Percentiles rank a stretch among this genome's conserved stretches.
Conservation (phyloP, 106 monocot species). For the Dendrobium catenatum region DNA sequence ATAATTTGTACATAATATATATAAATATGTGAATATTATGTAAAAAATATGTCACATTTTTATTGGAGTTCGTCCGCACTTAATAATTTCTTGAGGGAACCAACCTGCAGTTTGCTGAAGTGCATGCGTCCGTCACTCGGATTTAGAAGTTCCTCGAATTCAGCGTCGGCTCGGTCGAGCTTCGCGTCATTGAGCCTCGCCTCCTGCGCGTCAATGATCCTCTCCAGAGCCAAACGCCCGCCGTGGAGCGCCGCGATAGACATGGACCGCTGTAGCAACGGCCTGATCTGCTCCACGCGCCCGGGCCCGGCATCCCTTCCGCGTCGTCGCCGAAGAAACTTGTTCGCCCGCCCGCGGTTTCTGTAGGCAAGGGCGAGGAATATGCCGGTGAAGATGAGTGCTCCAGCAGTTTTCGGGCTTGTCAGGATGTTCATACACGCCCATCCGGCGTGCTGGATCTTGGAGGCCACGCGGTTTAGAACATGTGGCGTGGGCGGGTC, state of each 20-base stretch:
- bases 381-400: constrained; percentile 8
- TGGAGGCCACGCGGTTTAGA: background rate
- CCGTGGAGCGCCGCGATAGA: constrained; percentile 24
- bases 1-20: too few relatives aligned
- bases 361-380: constrained; percentile 6
- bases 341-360: background rate
- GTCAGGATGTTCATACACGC: background rate
- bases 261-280: constrained; percentile 11
- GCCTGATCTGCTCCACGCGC: too few relatives aligned
- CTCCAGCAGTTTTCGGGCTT: background rate
- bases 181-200: constrained; percentile 4
- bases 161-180: background rate
- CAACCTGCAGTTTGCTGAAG: constrained; percentile 4
- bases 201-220: constrained; percentile 23
- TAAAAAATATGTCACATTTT: too few relatives aligned
- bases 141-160: background rate
- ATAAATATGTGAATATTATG: too few relatives aligned
- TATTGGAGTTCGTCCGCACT: too few relatives aligned
- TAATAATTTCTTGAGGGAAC: too few relatives aligned
- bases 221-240: constrained; percentile 15
- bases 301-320: background rate
- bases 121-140: background rate
- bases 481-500: background rate
- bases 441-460: background rate
- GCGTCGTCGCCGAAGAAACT: too few relatives aligned